These are phyloP conservation scores for Salvia sclarea DNA, from an alignment of 305 asterid species.

Conservation along the genomic window DNA sequence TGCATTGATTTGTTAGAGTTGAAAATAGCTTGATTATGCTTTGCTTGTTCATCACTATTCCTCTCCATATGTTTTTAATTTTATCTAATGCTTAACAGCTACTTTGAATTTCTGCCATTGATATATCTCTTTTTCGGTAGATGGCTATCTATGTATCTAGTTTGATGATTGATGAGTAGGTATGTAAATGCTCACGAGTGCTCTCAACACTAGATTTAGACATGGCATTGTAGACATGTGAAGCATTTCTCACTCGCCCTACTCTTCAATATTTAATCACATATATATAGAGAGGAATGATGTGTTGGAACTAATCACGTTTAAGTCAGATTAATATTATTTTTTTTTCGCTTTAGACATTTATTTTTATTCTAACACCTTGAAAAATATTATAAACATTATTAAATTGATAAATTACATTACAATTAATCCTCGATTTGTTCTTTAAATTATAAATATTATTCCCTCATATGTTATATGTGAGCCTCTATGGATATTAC, in stretches of 20 bases:
- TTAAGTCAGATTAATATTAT: too few species aligned
- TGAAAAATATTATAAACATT: too few species aligned
- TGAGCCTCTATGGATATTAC: too few species aligned
- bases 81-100: neutral
- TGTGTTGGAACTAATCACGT: too few species aligned
- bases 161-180: neutral
- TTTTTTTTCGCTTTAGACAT: too few species aligned
- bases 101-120: neutral
- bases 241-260: constrained; percentile 5
- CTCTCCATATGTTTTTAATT: neutral
- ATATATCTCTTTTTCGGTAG: neutral
- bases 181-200: neutral
- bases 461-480: too few species aligned
- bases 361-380: too few species aligned
- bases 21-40: neutral
- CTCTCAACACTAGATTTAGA: constrained; percentile 13
- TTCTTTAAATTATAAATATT: too few species aligned
- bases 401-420: too few species aligned
- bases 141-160: neutral
- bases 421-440: too few species aligned
- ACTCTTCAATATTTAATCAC: too few species aligned
- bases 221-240: constrained; percentile 23
- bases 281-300: too few species aligned
- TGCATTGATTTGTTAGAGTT: neutral
- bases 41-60: neutral